phyloP scores from a whole-genome alignment of 805 yeast genomes.

The Candida ascalaphidarum region DNA sequence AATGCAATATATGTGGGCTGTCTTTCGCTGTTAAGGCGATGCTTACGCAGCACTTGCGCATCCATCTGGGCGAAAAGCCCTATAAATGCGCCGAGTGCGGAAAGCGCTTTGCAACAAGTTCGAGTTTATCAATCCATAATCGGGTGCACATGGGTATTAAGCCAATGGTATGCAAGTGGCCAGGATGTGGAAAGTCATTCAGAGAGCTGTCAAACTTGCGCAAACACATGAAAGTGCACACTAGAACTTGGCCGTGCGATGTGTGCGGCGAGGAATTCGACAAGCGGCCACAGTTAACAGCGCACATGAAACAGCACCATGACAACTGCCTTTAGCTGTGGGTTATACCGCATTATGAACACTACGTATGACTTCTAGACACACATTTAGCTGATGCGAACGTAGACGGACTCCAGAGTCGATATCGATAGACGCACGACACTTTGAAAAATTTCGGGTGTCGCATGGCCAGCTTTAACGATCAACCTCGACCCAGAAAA shows the following conservation, averaged over 20 bases:
- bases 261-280: slow-evolving; percentile 47
- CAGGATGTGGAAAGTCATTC: slow-evolving; percentile 76
- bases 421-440: too few species aligned
- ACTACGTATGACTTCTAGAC: too few species aligned
- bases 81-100: slow-evolving; percentile 65
- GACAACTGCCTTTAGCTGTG: too few species aligned
- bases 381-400: too few species aligned
- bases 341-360: too few species aligned
- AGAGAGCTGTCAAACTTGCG: slow-evolving; percentile 84
- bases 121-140: slow-evolving; percentile 74
- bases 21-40: slow-evolving; percentile 70
- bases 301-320: slow-evolving; percentile 22
- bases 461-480: too few species aligned
- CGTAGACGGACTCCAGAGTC: too few species aligned
- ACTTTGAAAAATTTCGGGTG: too few species aligned
- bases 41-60: slow-evolving; percentile 72
- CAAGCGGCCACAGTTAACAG: slow-evolving; percentile 28
- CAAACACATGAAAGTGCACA: slow-evolving; percentile 80
- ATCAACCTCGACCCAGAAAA: too few species aligned
- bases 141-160: slow-evolving; percentile 88
- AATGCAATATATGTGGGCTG: slow-evolving; percentile 62
- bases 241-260: slow-evolving; percentile 42
- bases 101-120: slow-evolving; percentile 73
- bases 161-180: slow-evolving; percentile 72
- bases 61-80: slow-evolving; percentile 89